Evolutionary conservation across 1,284 basidiomycete genomes (phyloP).

Genomic region (Fomitopsis schrenkii): DNA sequence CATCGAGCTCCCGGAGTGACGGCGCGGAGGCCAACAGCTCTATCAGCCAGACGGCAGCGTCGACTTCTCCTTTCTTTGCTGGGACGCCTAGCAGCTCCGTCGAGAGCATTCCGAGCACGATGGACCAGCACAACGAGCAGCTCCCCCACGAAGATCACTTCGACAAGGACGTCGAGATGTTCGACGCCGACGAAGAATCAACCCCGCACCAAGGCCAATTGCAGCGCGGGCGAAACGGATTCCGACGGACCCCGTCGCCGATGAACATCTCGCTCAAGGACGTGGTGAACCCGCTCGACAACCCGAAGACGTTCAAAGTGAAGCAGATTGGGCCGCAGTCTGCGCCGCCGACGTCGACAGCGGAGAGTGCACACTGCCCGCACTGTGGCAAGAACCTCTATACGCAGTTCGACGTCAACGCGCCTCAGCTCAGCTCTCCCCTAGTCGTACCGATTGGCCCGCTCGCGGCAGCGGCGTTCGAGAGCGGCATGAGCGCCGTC

Average conservation of each 20-base stretch:
- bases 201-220: conserved; percentile 6
- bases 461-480: conserved; percentile 54
- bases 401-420: conserved; percentile 29
- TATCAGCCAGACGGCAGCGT: conserved; percentile 11
- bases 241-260: conserved; percentile 23
- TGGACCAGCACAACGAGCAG: conserved; percentile 16
- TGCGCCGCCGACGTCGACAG: conserved; percentile 37
- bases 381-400: conserved; percentile 42
- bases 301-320: conserved; percentile 13
- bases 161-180: conserved; percentile 27
- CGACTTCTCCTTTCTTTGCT: conserved; percentile 24
- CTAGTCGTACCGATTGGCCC: conserved; percentile 53
- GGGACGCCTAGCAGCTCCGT: conserved; percentile 32
- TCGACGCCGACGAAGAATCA: conserved; percentile 18
- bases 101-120: conserved; percentile 36
- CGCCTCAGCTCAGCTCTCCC: conserved; percentile 36
- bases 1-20: conserved; percentile 21
- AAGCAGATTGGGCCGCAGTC: conserved; percentile 30
- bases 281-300: conserved; percentile 35
- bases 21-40: conserved; percentile 19
- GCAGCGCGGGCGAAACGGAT: conserved; percentile 10
- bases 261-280: conserved; percentile 41
- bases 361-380: conserved; percentile 41
- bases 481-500: conserved; percentile 62
- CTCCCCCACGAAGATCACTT: not conserved